Evolutionary conservation across 139 green algal genomes (phyloP).

Genomic region (Zygnema cylindricum): DNA sequence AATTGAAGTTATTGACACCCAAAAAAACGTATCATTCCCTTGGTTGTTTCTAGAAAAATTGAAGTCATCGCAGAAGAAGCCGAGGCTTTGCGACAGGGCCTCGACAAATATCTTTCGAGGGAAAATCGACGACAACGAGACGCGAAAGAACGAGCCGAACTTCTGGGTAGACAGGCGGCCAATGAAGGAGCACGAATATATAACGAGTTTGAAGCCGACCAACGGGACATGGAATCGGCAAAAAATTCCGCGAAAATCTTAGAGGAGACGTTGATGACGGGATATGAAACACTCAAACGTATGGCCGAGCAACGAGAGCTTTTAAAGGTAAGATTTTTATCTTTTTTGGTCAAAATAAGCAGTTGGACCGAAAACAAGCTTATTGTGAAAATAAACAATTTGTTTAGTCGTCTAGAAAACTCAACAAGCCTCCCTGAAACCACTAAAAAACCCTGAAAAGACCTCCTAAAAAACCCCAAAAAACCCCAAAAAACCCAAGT

Average conservation of each 20-base stretch:
- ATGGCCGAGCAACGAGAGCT: constrained; percentile 43
- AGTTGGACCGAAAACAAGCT: no score
- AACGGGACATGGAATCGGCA: constrained; percentile 17
- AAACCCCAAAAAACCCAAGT: no score
- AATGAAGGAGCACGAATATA: constrained; percentile 20
- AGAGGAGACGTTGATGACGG: constrained; percentile 21
- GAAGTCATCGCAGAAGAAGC: constrained; percentile 41
- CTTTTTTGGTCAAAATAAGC: no score
- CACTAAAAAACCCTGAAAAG: no score
- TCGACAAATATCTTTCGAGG: constrained; percentile 30
- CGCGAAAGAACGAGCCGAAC: constrained; percentile 29
- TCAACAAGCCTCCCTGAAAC: no score
- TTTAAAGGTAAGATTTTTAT: constrained; percentile 42
- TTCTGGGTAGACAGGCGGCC: background rate
- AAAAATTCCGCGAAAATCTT: constrained; percentile 10
- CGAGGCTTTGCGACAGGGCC: constrained; percentile 34
- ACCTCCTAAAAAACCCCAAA: no score
- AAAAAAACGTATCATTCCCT: background rate
- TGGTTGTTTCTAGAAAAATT: constrained; percentile 33
- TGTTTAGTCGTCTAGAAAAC: no score
- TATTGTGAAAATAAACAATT: no score
- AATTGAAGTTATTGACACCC: no score
- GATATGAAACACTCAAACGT: constrained; percentile 4
- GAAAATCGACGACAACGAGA: constrained; percentile 31
- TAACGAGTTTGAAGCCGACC: constrained; percentile 31